Percentiles rank a stretch among this genome's conserved stretches.
These are phyloP conservation scores for Colletotrichum magnum DNA, from an alignment of 2,329 filamentous ascomycete species.

Conservation along the genomic window DNA sequence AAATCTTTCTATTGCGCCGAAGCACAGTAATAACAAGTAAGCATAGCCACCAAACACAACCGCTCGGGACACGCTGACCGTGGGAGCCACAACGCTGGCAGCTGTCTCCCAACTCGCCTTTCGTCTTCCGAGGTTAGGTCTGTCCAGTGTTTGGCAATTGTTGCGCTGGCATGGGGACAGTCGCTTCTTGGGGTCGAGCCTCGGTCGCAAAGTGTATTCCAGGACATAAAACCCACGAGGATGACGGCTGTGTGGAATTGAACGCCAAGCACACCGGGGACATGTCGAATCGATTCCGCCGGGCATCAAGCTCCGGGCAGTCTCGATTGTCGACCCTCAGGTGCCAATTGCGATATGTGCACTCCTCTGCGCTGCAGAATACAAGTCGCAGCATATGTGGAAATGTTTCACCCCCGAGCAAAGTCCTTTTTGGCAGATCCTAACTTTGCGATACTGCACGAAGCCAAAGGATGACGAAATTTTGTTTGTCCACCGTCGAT, in stretches of 20 bases:
- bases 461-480: constrained; percentile 36
- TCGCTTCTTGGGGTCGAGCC: not conserved
- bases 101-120: constrained; percentile 4
- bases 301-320: constrained; percentile 26
- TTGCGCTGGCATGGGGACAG: constrained; percentile 4
- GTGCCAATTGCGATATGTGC: constrained; percentile 6
- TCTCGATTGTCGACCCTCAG: constrained; percentile 5
- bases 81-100: constrained; percentile 11
- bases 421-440: constrained; percentile 2
- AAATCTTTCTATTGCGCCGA: not conserved
- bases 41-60: not conserved
- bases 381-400: constrained; percentile 14
- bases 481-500: constrained; percentile 31
- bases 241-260: not conserved
- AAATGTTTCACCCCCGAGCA: constrained; percentile 1
- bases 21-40: not conserved
- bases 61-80: constrained; percentile 11
- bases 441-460: constrained; percentile 23
- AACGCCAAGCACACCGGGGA: constrained; percentile 3
- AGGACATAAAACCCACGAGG: no score
- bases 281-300: constrained; percentile 5
- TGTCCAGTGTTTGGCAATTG: not conserved
- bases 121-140: constrained; percentile 7
- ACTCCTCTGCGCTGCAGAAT: constrained; percentile 28
- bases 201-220: constrained; percentile 2